These are phyloP conservation scores for Purpureocillium takamizusanense DNA, from an alignment of 2,329 filamentous ascomycete genomes.

Conservation along the genomic window DNA sequence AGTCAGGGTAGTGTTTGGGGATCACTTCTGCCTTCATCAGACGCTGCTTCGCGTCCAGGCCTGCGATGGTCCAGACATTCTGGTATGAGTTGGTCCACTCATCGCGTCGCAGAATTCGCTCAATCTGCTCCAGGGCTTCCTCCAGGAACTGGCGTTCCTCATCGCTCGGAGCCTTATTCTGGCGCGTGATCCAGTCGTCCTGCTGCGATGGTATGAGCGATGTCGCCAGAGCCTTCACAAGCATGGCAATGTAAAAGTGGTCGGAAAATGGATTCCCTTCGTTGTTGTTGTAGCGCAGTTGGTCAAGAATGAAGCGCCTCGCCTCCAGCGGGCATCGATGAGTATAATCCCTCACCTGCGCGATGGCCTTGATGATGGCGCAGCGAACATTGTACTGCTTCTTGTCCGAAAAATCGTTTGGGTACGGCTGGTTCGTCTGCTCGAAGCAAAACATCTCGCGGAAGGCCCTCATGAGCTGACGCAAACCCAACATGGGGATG, in stretches of 20 bases:
- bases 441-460: constrained; percentile 81
- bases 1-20: constrained; percentile 41
- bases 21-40: constrained; percentile 59
- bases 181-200: constrained; percentile 34
- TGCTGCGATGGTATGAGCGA: constrained; percentile 44
- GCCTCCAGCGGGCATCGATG: constrained; percentile 72
- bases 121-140: constrained; percentile 52
- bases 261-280: constrained; percentile 83
- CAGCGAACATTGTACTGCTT: constrained; percentile 77
- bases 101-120: constrained; percentile 57
- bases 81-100: constrained; percentile 61
- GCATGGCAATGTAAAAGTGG: constrained; percentile 73
- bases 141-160: constrained; percentile 41
- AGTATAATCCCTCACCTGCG: constrained; percentile 62
- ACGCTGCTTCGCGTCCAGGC: constrained; percentile 49
- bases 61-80: constrained; percentile 56
- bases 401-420: constrained; percentile 88
- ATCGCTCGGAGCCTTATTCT: constrained; percentile 34
- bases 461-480: constrained; percentile 78
- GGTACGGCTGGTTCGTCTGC: constrained; percentile 66
- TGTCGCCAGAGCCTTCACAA: constrained; percentile 56
- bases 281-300: constrained; percentile 91
- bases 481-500: constrained; percentile 65
- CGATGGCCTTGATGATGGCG: constrained; percentile 73
- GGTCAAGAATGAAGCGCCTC: constrained; percentile 77